Base-by-base conservation (phyloP, 2,329 filamentous ascomycete genomes). In the Xylaria hypoxylon region DNA sequence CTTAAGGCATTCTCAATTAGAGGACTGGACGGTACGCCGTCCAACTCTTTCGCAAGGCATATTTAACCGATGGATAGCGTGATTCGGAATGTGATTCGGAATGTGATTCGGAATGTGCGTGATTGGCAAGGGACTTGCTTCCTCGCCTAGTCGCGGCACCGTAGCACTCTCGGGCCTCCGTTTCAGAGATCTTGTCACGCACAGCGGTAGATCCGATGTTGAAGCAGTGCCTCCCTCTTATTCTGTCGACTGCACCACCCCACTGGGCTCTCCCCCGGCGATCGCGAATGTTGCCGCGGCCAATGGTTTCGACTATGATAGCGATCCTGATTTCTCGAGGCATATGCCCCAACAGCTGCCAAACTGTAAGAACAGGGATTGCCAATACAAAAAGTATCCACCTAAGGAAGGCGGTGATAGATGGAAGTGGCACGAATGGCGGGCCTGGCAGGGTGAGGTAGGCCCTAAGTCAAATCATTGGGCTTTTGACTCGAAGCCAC, bases 341-440 rank as follows among this genome's bases (percentile, higher is more conserved):
- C 15, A 40, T 17, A 17, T 17, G 38, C 38, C 38, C 38, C 38
- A 40, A 40, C 38, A 40, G 38, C 45, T 40, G 31, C 50, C 24
- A 28, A 40, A 24, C 17, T 53, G 50, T 28, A 22, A 53, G 26
- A 53, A 53, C 31, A 47, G 17, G 24, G 33, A n/a, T 10, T 56
- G 52, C 38, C 52, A 42, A 44, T 44, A 56, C 52, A 56, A 56
- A n/a, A 35, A 42, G 26, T 56, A 38, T 44, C 52, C 52, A 28
- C 52, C 19, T 2, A 42, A 44, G 52, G 40, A 56, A 8, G 52
- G 40, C 13, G 52, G 52, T 24, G 31, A n/a, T 24, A 44, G 11
- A 26, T 44, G 22, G 24, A 42, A 44, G 11, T 28, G 35, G 19
- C 11, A n/a, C 24, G 45, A 48, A 40, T 40, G 38, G 38, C 38